Evolutionary conservation across 805 yeast species (phyloP).

Genomic region (Yamadazyma insecticola): DNA sequence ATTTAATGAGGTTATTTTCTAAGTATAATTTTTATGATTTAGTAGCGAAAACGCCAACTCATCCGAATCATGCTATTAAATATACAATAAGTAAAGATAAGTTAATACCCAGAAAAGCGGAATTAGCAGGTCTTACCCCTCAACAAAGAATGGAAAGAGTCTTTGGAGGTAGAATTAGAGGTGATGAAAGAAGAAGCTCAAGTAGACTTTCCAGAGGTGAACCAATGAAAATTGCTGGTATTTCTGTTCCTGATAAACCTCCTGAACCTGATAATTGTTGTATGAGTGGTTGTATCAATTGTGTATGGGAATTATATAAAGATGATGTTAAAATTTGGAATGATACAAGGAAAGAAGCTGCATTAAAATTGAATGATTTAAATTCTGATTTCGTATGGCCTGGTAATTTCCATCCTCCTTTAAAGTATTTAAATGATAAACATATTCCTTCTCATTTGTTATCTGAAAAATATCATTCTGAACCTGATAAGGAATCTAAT

Average conservation of each 20-base stretch:
- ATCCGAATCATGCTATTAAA: conserved; percentile 31
- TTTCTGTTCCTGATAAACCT: conserved; percentile 79
- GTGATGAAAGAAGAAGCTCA: conserved; percentile 42
- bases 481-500: conserved; percentile 8
- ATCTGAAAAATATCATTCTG: conserved; percentile 15
- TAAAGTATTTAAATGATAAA: conserved; percentile 21
- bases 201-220: conserved; percentile 33
- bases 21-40: conserved; percentile 33
- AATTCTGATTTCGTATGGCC: conserved; percentile 43
- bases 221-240: conserved; percentile 47
- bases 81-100: conserved; percentile 21
- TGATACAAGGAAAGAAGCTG: conserved; percentile 54
- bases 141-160: conserved; percentile 46
- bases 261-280: conserved; percentile 93
- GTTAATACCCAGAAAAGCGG: conserved; percentile 14
- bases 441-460: conserved; percentile 35
- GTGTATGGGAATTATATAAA: conserved; percentile 92
- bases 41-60: conserved; percentile 27
- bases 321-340: conserved; percentile 89
- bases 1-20: too few relatives aligned
- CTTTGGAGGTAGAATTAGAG: conserved; percentile 55
- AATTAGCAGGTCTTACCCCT: conserved; percentile 23
- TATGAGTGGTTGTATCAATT: conserved; percentile 94
- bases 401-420: conserved; percentile 37
- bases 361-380: conserved; percentile 21